Evolutionary conservation across 2,329 filamentous ascomycete genomes (phyloP), one percentile per base, ranked within the genome.

Genomic region (Cladosporium cucumerinum): DNA sequence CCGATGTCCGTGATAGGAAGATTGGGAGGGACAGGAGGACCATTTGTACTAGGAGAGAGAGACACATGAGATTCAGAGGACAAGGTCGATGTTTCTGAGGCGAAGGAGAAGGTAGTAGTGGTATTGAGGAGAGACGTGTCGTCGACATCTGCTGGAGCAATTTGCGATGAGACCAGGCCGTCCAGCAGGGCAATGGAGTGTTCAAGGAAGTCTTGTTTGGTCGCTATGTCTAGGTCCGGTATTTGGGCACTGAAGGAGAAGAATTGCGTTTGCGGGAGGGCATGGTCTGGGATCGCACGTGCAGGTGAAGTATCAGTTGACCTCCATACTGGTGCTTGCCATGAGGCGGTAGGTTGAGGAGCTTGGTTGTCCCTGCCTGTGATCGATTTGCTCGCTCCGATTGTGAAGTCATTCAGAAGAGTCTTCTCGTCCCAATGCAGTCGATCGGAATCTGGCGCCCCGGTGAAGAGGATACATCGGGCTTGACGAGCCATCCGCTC

Each of bases 161-260:
- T 78, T 66, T 89, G 85, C 1, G 88, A 90, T 0, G 87, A 89
- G 1, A 84, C 77, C 4, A 89, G 76, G 16, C 87, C 85, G 67
- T 91, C 84, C 73, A 96, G 87, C 16, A 89, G 79, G 1, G 87
- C 85, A 57, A 96, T 83, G 0, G 92, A 95, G 71, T 94, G 87
- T 68, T 95, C 86, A 71, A 92, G 90, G 75, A 95, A 96, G 64
- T 88, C 84, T 3, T 85, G 74, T 10, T 80, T 54, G 6, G 49
- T 54, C 2, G 62, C 62, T 32, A 58, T 51, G 18, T 64, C 54
- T 10, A 59, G 46, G 6, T 64, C 62, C 4, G 62, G 62, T 30
- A 64, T 64, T 21, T 64, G n/a, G 12, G 65, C 62, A 2, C 66
- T 39, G 55, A 72, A 75, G 2, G 73, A 72, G 14, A 76, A 71